A percentile compares a stretch with the other conserved stretches of the same genome.
Conservation (phyloP, 495 filamentous ascomycete species). For the Sordaria brevicollis region DNA sequence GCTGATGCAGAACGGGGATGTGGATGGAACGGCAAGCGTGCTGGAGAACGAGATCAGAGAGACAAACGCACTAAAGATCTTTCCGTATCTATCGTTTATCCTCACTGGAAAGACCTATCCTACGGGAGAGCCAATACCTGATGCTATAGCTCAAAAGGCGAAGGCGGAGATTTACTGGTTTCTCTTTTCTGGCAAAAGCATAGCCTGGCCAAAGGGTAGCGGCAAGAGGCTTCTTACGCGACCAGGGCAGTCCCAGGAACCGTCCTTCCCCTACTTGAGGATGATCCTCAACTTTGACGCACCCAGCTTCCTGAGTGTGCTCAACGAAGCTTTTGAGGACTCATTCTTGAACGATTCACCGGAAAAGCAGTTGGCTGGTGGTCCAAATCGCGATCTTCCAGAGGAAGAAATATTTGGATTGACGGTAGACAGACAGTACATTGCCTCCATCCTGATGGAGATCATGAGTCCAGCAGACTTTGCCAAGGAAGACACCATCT, state of each 20-base stretch:
- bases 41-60: constrained; percentile 41
- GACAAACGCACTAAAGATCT: constrained; percentile 77
- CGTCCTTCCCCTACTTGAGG: constrained; percentile 71
- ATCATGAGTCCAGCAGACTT: constrained; percentile 71
- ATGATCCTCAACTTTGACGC: constrained; percentile 81
- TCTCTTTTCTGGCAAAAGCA: constrained; percentile 72
- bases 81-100: constrained; percentile 89
- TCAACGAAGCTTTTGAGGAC: constrained; percentile 97
- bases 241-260: constrained; percentile 40
- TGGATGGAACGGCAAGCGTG: constrained; percentile 27
- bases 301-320: constrained; percentile 82
- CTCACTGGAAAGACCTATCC: constrained; percentile 87
- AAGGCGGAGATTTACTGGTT: constrained; percentile 88
- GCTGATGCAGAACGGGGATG: constrained; percentile 40
- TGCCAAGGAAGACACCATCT: constrained; percentile 72
- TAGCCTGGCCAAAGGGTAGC: constrained; percentile 51
- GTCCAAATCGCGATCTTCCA: constrained; percentile 34
- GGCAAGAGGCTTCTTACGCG: constrained; percentile 43
- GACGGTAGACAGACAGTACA: constrained; percentile 79
- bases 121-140: constrained; percentile 61
- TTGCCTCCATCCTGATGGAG: constrained; percentile 80
- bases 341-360: constrained; percentile 74
- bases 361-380: constrained; percentile 44
- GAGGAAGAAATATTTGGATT: constrained; percentile 57
- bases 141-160: constrained; percentile 57